Percentiles rank a stretch among this genome's conserved stretches.
Evolutionary conservation across 768 basidiomycete genomes (phyloP).

Genomic region (Strobilomyces dryophilus): DNA sequence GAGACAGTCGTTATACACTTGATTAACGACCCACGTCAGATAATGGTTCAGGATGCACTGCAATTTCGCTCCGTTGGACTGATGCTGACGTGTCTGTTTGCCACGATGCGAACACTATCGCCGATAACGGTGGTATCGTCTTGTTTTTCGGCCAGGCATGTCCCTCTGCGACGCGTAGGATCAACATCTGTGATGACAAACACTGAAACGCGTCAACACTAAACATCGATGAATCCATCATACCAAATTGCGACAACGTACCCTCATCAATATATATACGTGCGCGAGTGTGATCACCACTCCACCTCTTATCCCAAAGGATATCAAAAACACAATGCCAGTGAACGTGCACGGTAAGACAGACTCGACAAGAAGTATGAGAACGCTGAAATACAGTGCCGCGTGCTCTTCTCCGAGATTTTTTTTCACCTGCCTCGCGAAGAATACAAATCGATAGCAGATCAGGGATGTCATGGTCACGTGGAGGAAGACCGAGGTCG

Average conservation of each 20-base stretch:
- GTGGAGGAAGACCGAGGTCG: constrained; percentile 1
- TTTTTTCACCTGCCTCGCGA: not conserved
- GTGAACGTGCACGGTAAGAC: constrained; percentile 9
- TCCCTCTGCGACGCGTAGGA: not conserved
- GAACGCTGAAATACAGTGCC: constrained; percentile 2
- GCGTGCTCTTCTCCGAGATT: constrained; percentile 2
- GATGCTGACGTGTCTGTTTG: too few species aligned
- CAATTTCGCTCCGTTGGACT: too few species aligned
- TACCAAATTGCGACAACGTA: not conserved
- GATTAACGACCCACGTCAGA: too few species aligned
- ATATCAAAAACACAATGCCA: constrained; percentile 5
- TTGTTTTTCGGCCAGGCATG: not conserved
- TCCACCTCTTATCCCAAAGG: not conserved
- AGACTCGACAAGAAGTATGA: constrained; percentile 9
- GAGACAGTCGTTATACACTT: too few species aligned
- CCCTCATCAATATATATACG: constrained; percentile 4
- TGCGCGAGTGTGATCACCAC: not conserved
- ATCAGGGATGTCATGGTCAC: not conserved
- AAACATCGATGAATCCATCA: not conserved
- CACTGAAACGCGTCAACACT: constrained; percentile 2
- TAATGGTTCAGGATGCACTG: too few species aligned
- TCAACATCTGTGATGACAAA: constrained; percentile 14
- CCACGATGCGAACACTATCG: not conserved
- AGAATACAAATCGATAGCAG: not conserved
- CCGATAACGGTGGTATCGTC: not conserved